A percentile compares a stretch with the other conserved stretches of the same genome.
phyloP scores from a whole-genome alignment of 352 stramenopile genomes.

The Globisporangium nagaii region DNA sequence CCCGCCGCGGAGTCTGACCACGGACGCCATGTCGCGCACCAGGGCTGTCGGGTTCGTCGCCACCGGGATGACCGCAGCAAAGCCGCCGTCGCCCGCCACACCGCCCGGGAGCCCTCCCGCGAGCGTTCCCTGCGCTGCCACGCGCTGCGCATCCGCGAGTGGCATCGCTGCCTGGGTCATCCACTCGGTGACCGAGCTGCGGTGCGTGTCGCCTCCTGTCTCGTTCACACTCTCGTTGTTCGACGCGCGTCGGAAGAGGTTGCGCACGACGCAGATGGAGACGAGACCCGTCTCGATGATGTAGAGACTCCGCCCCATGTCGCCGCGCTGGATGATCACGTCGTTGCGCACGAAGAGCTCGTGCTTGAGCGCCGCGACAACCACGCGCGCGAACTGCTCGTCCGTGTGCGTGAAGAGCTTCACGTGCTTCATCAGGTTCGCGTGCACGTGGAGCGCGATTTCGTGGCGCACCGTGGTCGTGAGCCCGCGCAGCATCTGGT shows the following conservation, averaged over 20 bases:
- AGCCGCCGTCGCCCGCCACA: background rate
- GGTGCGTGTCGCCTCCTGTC: background rate
- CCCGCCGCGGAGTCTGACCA: background rate
- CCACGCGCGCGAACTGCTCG: conserved; percentile 21
- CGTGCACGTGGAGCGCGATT: conserved; percentile 54
- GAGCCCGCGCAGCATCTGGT: conserved; percentile 44
- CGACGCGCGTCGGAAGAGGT: background rate
- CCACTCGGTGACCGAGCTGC: conserved; percentile 13
- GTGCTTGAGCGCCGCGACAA: conserved; percentile 29
- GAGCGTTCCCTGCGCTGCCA: background rate
- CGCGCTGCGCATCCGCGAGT: conserved; percentile 8
- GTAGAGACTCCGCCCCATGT: conserved; percentile 37
- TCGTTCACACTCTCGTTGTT: background rate
- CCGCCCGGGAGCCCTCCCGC: background rate
- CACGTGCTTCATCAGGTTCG: conserved; percentile 39
- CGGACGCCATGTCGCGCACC: background rate
- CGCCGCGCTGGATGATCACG: conserved; percentile 39
- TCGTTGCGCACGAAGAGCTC: conserved; percentile 48
- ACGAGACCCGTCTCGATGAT: conserved; percentile 57
- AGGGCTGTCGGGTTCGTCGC: background rate
- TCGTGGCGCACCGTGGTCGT: conserved; percentile 47
- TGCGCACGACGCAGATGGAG: conserved; percentile 43
- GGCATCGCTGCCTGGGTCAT: conserved; percentile 3
- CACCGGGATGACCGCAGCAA: background rate
- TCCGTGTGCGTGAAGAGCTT: conserved; percentile 31